Percentiles rank a stretch among this genome's conserved stretches.
Conservation (phyloP, 495 filamentous ascomycete genomes). For the Aspergillus ellipticus region DNA sequence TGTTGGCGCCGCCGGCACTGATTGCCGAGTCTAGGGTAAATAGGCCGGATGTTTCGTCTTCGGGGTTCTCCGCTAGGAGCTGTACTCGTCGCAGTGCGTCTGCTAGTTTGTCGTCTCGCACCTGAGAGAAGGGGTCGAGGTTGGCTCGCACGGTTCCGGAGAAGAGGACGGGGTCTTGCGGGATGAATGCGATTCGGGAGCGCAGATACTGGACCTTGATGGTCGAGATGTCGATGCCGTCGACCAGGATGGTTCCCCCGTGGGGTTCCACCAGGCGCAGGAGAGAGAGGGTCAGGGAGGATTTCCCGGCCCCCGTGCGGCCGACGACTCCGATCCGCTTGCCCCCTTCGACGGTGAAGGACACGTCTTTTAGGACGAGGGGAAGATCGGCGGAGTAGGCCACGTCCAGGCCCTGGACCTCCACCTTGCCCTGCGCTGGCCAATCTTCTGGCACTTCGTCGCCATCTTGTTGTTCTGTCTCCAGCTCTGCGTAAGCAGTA, state of each 20-base stretch:
- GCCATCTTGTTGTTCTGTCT: slow-evolving; percentile 50
- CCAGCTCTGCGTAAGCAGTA: slow-evolving; percentile 62
- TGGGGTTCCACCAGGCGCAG: slow-evolving; percentile 44
- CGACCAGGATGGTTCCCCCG: slow-evolving; percentile 39
- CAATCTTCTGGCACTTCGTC: slow-evolving; percentile 58
- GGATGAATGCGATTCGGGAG: slow-evolving; percentile 45
- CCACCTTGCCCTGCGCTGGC: slow-evolving; percentile 64
- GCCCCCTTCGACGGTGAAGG: slow-evolving; percentile 55
- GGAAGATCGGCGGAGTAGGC: slow-evolving; percentile 64
- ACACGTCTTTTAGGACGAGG: slow-evolving; percentile 61
- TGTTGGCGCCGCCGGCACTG: slow-evolving; percentile 62
- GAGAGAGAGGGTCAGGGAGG: slow-evolving; percentile 36
- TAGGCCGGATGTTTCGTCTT: slow-evolving; percentile 20
- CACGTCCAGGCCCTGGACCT: slow-evolving; percentile 60
- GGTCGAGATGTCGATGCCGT: slow-evolving; percentile 46
- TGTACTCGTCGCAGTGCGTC: not conserved
- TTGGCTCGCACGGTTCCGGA: slow-evolving; percentile 50
- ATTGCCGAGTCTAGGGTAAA: slow-evolving; percentile 47
- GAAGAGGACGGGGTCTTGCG: slow-evolving; percentile 49
- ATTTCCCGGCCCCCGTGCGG: slow-evolving; percentile 47
- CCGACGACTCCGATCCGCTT: slow-evolving; percentile 68
- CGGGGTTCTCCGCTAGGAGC: not conserved
- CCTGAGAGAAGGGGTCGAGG: slow-evolving; percentile 45
- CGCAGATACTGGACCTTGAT: slow-evolving; percentile 42
- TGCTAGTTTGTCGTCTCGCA: not conserved